Evolutionary conservation across 2,329 filamentous ascomycete genomes (phyloP).

Genomic region (Biscogniauxia mediterranea): DNA sequence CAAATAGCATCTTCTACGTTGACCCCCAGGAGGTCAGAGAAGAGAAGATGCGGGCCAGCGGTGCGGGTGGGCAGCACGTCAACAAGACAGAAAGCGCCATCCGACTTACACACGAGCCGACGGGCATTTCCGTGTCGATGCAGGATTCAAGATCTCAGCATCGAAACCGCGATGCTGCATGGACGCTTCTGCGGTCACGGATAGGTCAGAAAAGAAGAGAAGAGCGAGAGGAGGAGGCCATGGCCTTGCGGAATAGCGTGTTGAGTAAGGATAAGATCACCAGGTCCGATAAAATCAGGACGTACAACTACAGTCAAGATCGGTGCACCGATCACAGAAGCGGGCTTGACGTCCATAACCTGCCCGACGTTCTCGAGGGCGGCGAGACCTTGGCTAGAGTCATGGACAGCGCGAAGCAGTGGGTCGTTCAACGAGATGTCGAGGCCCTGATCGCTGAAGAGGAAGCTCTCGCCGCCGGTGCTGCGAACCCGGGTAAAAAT

Average conservation of each 20-base stretch:
- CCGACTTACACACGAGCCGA: constrained; percentile 85
- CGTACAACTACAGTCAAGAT: constrained; percentile 77
- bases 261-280: constrained; percentile 80
- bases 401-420: constrained; percentile 74
- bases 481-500: constrained; percentile 22
- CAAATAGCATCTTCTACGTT: constrained; percentile 88
- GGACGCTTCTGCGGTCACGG: constrained; percentile 78
- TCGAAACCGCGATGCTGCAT: constrained; percentile 83
- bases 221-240: constrained; percentile 77
- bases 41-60: constrained; percentile 89
- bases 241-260: constrained; percentile 71
- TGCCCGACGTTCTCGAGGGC: constrained; percentile 77
- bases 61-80: constrained; percentile 94
- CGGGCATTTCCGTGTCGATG: constrained; percentile 82
- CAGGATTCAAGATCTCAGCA: constrained; percentile 91
- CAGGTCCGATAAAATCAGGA: constrained; percentile 88
- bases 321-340: constrained; percentile 87
- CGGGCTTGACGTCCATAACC: constrained; percentile 73
- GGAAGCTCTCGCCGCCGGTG: constrained; percentile 46
- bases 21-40: constrained; percentile 76
- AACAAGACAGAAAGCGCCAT: constrained; percentile 98
- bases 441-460: constrained; percentile 66
- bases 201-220: constrained; percentile 79
- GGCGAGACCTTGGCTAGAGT: constrained; percentile 68
- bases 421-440: constrained; percentile 74